Evolutionary conservation across 1,139 yeast genomes (phyloP).

Genomic region (Candida labiduridarum): DNA sequence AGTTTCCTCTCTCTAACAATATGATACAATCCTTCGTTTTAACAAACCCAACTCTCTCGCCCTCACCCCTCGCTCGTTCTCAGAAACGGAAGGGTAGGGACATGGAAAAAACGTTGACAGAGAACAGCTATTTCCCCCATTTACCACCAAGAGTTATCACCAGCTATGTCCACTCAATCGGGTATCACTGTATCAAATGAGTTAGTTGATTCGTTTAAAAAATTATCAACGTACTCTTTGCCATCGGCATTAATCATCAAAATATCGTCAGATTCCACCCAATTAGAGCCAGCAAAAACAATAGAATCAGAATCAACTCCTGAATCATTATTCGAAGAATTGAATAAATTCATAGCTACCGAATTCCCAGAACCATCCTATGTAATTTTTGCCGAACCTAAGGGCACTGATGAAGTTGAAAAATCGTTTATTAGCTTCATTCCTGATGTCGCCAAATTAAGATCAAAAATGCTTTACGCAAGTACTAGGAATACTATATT

Average conservation of each 20-base stretch:
- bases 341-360: constrained; percentile 34
- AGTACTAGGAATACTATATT: constrained; percentile 79
- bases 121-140: background rate
- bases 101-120: background rate
- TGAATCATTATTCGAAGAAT: constrained; percentile 33
- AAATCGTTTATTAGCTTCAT: constrained; percentile 76
- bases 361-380: constrained; percentile 61
- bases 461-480: constrained; percentile 91
- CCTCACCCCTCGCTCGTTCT: too few relatives aligned
- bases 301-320: constrained; percentile 27
- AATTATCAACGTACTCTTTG: constrained; percentile 14
- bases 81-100: too few relatives aligned
- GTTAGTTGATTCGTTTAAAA: constrained; percentile 37
- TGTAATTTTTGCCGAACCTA: constrained; percentile 41
- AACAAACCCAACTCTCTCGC: background rate
- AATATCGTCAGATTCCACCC: constrained; percentile 48
- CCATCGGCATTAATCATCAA: constrained; percentile 37
- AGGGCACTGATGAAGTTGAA: constrained; percentile 14
- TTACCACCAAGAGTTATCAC: background rate
- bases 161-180: constrained; percentile 66
- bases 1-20: constrained; percentile 1
- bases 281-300: constrained; percentile 42
- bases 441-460: constrained; percentile 83
- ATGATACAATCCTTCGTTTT: too few relatives aligned
- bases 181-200: constrained; percentile 60